Evolutionary conservation across 2,329 filamentous ascomycete genomes (phyloP), one percentile per base, ranked within the genome.

Genomic region (Ceratocystis ficicola): DNA sequence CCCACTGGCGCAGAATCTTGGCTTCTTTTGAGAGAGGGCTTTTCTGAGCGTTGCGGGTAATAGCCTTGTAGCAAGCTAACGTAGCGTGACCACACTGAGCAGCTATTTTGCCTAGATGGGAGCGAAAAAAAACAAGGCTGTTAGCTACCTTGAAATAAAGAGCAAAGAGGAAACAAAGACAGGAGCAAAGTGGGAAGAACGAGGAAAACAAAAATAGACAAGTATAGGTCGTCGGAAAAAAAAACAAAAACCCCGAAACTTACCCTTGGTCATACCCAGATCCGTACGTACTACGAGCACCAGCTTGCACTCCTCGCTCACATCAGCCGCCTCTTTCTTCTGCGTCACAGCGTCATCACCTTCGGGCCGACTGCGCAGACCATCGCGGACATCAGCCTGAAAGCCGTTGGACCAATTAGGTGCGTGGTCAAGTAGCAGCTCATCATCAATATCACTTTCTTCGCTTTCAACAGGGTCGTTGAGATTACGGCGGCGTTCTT

Each of bases 51-150:
- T 78, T 76, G 57, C 79, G 76, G 66, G 84, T 77, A 69, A 95
- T 85, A 67, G 86, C 79, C 78, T 96, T 97, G 85, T 96, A 99
- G 83, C 93, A 97, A 65, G 93, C 92, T 66, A 99, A 86, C 2
- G 93, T 96, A n/a, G 94, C 94, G 76, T 97, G 94, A 62, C 87
- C 89, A 77, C 89, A 93, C 77, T 97, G 94, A 6, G 94, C 94
- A 66, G 90, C 94, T 72, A 97, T 96, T 81, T 99, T 99, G 72
- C 93, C 93, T 96, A 69, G 59, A 61, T 12, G 25, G 32, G 28
- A 17, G 32, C 64, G 32, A 60, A n/a, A 32, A 17, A 44, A 65
- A 32, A 60, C 30, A n/a, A 10, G 44, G 3, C 17, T 20, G 61
- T 68, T 52, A 65, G 60, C 20, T 36, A 7, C 8, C 20, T 28